These are phyloP conservation scores for Discostella stelligera DNA, from an alignment of 352 stramenopile genomes.

Conservation along the genomic window DNA sequence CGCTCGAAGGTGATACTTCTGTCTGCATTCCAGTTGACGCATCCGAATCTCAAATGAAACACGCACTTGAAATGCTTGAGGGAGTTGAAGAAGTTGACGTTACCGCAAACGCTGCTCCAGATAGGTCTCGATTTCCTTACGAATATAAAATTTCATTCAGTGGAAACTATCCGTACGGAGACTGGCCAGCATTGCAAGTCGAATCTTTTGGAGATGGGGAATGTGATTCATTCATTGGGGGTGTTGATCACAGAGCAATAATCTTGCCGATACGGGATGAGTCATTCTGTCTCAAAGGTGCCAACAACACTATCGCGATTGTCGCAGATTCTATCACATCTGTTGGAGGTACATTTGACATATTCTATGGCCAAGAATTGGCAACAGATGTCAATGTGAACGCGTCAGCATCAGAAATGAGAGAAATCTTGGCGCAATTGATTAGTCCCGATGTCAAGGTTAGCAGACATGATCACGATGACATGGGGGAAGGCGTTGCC, in stretches of 20 bases:
- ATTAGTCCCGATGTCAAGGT: conserved; percentile 52
- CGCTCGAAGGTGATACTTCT: conserved; percentile 50
- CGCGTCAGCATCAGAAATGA: conserved; percentile 64
- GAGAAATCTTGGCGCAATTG: conserved; percentile 46
- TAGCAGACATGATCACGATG: conserved; percentile 50
- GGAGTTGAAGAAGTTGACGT: conserved; percentile 71
- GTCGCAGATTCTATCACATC: conserved; percentile 65
- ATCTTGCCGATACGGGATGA: conserved; percentile 69
- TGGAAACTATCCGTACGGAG: conserved; percentile 58
- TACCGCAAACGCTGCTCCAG: conserved; percentile 15
- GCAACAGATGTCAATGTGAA: conserved; percentile 53
- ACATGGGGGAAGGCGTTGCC: conserved; percentile 54
- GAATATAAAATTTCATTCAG: conserved; percentile 60
- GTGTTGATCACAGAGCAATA: conserved; percentile 44
- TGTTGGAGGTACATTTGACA: conserved; percentile 67
- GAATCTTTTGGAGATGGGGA: conserved; percentile 48
- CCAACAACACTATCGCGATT: conserved; percentile 67
- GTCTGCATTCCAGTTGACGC: conserved; percentile 85
- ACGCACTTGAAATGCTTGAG: conserved; percentile 83
- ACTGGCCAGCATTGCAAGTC: conserved; percentile 62
- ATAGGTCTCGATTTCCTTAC: conserved; percentile 47
- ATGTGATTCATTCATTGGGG: conserved; percentile 58
- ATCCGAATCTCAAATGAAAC: conserved; percentile 76
- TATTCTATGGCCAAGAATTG: conserved; percentile 53
- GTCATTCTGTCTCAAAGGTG: conserved; percentile 61